Base-by-base conservation (phyloP, 2,329 filamentous ascomycete species). In the Graphilbum ipis-grandicollis region DNA sequence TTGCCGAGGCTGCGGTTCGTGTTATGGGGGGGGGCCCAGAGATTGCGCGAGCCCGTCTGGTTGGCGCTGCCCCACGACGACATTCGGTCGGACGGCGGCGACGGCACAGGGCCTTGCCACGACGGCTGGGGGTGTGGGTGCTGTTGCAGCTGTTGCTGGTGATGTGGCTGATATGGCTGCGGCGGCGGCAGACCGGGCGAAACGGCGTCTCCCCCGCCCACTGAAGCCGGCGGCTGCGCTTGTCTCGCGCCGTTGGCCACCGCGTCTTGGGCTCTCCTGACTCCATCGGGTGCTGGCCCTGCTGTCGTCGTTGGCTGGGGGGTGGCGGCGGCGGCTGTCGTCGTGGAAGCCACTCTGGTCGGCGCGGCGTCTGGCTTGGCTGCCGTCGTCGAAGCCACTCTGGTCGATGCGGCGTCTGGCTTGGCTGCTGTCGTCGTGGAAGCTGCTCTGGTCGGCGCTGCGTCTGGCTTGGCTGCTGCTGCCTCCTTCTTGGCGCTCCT, bases 11-110 rank as follows among this genome's bases (percentile, higher is more conserved):
- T 75, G 37, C 75, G 68, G 45, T 81, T 75, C 46, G 70, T 75
- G 46, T 70, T 76, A 38, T 72, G 71, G n/a, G 75, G 76, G 31
- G 78, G 72, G 15, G 75, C 79, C 80, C 80, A 86, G 15, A 85
- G 76, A 49, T 78, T 82, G 34, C 67, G 62, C 12, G 62, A 53
- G 10, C 59, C 44, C 32, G 60, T 56, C 34, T 64, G 65, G 28
- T 56, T 50, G 17, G 51, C 50, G 21, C 57, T 48, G 21, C 57
- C 57, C 71, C 72, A 75, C 2, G 63, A 55, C 10, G 62, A 52
- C 36, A 62, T 63, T 33, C 65, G 59, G 17, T 73, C 68, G 44
- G 42, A 31, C 33, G 62, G 59, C 9, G 60, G 49, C 29, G n/a
- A n/a, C n/a, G 40, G 46, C 15, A 51, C 52, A 17, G 52, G 45